Base-by-base conservation (phyloP, 352 stramenopile genomes). In the Pythium oligandrum region DNA sequence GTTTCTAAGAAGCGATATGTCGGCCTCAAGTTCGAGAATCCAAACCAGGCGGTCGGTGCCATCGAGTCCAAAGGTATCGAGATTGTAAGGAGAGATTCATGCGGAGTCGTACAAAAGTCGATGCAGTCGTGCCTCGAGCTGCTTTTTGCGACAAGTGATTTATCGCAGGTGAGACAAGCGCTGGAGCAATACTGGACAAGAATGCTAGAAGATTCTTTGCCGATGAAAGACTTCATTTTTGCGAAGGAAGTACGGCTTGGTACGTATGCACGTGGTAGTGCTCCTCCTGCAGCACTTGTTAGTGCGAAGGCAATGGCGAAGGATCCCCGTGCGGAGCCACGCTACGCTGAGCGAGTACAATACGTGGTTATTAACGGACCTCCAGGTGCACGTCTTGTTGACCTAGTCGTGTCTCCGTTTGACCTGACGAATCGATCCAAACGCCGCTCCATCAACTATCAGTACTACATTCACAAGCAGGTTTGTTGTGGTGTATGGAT, bases 1-100 rank as follows among this genome's bases (percentile, higher is more conserved):
- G 86, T 97, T 3, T 96, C 88, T n/a, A 98, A 98, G 65, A 98
- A 98, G 66, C 82, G 93, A 4, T 98, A 98, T 51, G 86, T 92
- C 11, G 90, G 92, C 2, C 70, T 78, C 59, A 95, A 90, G 38
- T 96, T 86, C 59, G 90, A 97, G 54, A 68, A 63, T 39, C 53
- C 64, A 32, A 64, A 44, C 2, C 73, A 93, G 62, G 37, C 64
- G 31, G 50, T 69, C 3, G 78, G 78, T 5, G 66, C 71, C 3
- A 58, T 98, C 11, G 89, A 98, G 49, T 81, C 80, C 11, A 98
- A 98, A 73, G 95, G 95, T 5, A 76, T 98, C 30, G 95, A 98
- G 57, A 92, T 87, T 6, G 90, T 97, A 42, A 83, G 93, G 30
- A 76, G 91, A 1, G 95, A 98, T 73, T 94, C 91, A 26, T 98